Conservation (phyloP, 2,329 filamentous ascomycete species). For the Leptosphaerulina australis region DNA sequence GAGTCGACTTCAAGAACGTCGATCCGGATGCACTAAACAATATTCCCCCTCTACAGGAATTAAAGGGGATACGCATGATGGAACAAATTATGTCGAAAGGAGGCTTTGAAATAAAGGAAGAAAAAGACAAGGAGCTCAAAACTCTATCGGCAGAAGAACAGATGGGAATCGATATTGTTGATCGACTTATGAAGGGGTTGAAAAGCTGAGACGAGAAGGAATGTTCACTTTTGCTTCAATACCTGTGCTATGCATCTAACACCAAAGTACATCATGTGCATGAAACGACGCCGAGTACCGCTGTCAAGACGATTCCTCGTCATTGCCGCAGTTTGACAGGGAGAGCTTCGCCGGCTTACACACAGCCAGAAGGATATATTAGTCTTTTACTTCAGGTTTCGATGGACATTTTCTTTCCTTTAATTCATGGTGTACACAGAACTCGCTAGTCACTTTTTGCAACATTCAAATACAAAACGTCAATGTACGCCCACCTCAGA, state of each 20-base stretch:
- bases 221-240: neutral
- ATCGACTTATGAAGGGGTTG: conserved; percentile 41
- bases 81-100: conserved; percentile 39
- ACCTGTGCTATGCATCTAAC: conserved; percentile 7
- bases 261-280: too few relatives aligned
- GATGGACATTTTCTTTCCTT: too few relatives aligned
- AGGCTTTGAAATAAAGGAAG: conserved; percentile 19
- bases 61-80: conserved; percentile 47
- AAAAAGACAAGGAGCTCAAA: conserved; percentile 12
- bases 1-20: conserved; percentile 50
- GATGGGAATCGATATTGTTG: conserved; percentile 42
- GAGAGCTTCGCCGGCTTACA: too few relatives aligned
- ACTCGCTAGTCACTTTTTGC: too few relatives aligned
- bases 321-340: too few relatives aligned
- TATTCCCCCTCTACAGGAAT: conserved; percentile 47
- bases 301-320: too few relatives aligned
- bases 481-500: too few relatives aligned
- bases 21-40: conserved; percentile 47
- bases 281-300: too few relatives aligned
- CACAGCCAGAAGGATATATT: too few relatives aligned
- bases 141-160: conserved; percentile 35
- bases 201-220: conserved; percentile 16
- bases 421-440: too few relatives aligned
- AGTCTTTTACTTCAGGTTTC: too few relatives aligned
- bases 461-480: too few relatives aligned